Conservation (phyloP, 2,329 filamentous ascomycete genomes). For the Gnomoniopsis sp. region DNA sequence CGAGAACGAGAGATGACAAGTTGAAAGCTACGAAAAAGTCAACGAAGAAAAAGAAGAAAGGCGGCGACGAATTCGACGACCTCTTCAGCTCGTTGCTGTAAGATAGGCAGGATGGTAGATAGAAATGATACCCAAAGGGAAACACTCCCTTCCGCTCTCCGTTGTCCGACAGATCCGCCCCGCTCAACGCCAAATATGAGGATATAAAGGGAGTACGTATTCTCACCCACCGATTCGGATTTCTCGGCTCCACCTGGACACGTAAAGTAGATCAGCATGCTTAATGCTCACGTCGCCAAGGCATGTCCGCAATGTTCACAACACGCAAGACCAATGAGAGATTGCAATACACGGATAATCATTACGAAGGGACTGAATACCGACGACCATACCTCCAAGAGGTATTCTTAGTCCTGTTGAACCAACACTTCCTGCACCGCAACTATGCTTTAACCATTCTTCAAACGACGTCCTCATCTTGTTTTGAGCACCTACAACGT, state of each 20-base stretch:
- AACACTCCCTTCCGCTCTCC: background rate
- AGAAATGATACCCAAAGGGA: background rate
- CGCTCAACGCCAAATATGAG: too few species aligned
- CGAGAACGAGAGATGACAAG: background rate
- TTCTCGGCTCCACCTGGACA: too few species aligned
- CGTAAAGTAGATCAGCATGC: too few species aligned
- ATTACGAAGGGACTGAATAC: constrained; percentile 8
- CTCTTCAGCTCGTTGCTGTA: constrained; percentile 62
- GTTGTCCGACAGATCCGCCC: background rate
- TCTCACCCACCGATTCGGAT: too few species aligned
- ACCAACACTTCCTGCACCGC: constrained; percentile 1
- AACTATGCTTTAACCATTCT: background rate
- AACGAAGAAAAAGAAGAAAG: constrained; percentile 55
- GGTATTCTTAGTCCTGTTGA: background rate
- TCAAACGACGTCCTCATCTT: background rate
- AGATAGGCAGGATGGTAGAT: constrained; percentile 9
- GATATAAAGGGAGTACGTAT: too few species aligned
- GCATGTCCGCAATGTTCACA: too few species aligned
- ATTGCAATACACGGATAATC: constrained; percentile 8
- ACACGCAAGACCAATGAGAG: background rate
- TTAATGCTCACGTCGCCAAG: too few species aligned
- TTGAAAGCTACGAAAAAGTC: constrained; percentile 38
- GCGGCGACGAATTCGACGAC: constrained; percentile 66
- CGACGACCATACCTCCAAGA: background rate
- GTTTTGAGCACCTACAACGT: background rate